Evolutionary conservation across 345 rosid genomes (phyloP).

Genomic region (Linum trigynum): DNA sequence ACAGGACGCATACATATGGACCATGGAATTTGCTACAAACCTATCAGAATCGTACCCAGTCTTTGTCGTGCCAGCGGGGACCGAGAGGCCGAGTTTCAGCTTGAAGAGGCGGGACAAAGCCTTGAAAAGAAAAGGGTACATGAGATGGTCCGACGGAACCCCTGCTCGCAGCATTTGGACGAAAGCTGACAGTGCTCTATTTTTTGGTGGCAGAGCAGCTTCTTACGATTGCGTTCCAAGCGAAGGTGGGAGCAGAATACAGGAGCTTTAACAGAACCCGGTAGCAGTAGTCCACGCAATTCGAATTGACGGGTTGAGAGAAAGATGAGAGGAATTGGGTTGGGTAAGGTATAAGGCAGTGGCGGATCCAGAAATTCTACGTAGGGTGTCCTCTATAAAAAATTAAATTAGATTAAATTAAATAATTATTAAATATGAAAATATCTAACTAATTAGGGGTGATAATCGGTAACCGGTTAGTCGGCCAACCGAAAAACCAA

Average conservation of each 20-base stretch:
- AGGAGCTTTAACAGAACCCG: slow-evolving; percentile 30
- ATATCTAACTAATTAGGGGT: no score
- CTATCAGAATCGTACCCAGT: slow-evolving; percentile 48
- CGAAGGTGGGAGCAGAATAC: slow-evolving; percentile 25
- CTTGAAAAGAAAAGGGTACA: slow-evolving; percentile 64
- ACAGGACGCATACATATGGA: slow-evolving; percentile 57
- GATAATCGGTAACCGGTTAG: no score
- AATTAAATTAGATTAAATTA: no score
- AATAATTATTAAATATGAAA: no score
- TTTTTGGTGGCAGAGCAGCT: slow-evolving; percentile 47
- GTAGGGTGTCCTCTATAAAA: no score
- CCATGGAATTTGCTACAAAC: slow-evolving; percentile 52
- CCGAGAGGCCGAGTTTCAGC: slow-evolving; percentile 28
- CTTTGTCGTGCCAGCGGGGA: slow-evolving; percentile 39
- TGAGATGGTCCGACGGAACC: slow-evolving; percentile 47
- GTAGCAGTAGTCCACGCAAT: slow-evolving; percentile 41
- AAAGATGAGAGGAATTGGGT: no score
- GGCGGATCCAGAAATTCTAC: no score
- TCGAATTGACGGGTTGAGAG: slow-evolving; percentile 38
- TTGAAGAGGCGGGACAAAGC: slow-evolving; percentile 49
- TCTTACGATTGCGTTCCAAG: slow-evolving; percentile 56
- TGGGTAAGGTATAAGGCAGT: no score
- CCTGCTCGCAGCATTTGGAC: slow-evolving; percentile 47
- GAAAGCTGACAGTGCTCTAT: slow-evolving; percentile 37
- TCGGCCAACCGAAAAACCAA: no score